phyloP scores from a whole-genome alignment of 495 filamentous ascomycete genomes.

The Neurospora africana region DNA sequence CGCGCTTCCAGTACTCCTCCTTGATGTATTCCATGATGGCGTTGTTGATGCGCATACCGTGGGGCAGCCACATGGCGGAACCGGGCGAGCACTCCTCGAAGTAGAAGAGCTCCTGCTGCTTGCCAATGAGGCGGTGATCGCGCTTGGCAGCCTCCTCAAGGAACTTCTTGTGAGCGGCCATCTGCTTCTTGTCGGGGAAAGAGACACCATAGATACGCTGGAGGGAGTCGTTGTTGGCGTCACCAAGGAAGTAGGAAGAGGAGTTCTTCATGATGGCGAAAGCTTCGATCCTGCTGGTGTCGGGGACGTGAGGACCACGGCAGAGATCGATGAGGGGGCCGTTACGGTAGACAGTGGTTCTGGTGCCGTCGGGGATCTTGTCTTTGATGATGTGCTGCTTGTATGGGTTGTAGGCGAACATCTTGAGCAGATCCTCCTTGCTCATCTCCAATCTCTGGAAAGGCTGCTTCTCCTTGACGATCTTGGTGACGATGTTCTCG shows the following conservation, averaged over 20 bases:
- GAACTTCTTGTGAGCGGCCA: conserved; percentile 83
- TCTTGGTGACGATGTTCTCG: conserved; percentile 59
- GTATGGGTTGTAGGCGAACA: conserved; percentile 79
- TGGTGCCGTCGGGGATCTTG: conserved; percentile 77
- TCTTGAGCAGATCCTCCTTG: conserved; percentile 83
- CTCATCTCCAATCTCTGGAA: conserved; percentile 84
- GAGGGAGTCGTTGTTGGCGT: conserved; percentile 82
- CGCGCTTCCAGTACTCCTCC: conserved; percentile 83
- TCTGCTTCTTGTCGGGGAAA: conserved; percentile 91
- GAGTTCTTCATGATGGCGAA: conserved; percentile 93
- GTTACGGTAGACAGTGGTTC: conserved; percentile 84
- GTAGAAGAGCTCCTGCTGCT: conserved; percentile 94
- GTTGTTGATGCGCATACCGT: conserved; percentile 88
- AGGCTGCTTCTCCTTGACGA: conserved; percentile 92
- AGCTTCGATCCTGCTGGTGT: conserved; percentile 83
- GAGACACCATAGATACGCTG: conserved; percentile 95
- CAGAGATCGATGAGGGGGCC: conserved; percentile 41
- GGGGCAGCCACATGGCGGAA: conserved; percentile 86
- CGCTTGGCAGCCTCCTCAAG: conserved; percentile 93
- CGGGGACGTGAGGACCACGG: conserved; percentile 70
- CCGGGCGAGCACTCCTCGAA: conserved; percentile 88
- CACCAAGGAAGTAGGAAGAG: conserved; percentile 91
- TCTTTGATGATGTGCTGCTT: conserved; percentile 94
- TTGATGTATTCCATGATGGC: conserved; percentile 68
- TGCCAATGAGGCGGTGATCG: conserved; percentile 82